Conservation (phyloP, 495 filamentous ascomycete genomes). For the Lepraria neglecta region DNA sequence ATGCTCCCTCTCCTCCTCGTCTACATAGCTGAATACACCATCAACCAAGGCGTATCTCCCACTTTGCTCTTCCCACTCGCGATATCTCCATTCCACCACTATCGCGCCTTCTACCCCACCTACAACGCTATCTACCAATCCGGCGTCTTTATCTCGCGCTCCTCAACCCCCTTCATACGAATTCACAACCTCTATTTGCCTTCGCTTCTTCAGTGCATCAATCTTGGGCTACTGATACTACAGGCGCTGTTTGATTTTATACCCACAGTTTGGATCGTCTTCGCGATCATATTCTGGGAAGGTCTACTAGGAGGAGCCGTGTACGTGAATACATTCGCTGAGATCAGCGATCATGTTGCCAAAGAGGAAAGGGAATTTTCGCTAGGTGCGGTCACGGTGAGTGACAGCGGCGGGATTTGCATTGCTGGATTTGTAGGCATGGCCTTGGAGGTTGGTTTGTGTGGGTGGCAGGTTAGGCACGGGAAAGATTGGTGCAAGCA, state of each 20-base stretch:
- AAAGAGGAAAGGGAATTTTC: slow-evolving; percentile 81
- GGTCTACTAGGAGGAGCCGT: slow-evolving; percentile 83
- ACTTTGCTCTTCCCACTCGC: slow-evolving; percentile 80
- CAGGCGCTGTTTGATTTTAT: slow-evolving; percentile 75
- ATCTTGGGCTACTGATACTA: slow-evolving; percentile 63
- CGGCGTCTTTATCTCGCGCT: slow-evolving; percentile 89
- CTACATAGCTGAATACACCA: slow-evolving; percentile 92
- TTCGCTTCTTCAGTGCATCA: slow-evolving; percentile 73
- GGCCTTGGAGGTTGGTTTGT: slow-evolving; percentile 76
- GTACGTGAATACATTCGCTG: slow-evolving; percentile 93
- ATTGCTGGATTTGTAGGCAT: slow-evolving; percentile 81
- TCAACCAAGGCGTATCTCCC: slow-evolving; percentile 88
- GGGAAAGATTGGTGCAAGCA: slow-evolving; percentile 71
- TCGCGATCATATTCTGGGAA: slow-evolving; percentile 88
- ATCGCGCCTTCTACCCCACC: slow-evolving; percentile 48
- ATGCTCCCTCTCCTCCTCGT: slow-evolving; percentile 91
- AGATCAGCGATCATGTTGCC: slow-evolving; percentile 75
- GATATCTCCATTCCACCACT: slow-evolving; percentile 68
- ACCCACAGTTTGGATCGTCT: slow-evolving; percentile 76
- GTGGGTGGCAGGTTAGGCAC: slow-evolving; percentile 68
- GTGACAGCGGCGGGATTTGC: slow-evolving; percentile 86
- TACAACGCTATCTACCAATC: slow-evolving; percentile 67
- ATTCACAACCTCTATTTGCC: slow-evolving; percentile 75
- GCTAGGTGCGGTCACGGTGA: slow-evolving; percentile 81
- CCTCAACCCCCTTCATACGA: slow-evolving; percentile 78